phyloP scores from a whole-genome alignment of 345 rosid genomes.

The Brassica rapa region DNA sequence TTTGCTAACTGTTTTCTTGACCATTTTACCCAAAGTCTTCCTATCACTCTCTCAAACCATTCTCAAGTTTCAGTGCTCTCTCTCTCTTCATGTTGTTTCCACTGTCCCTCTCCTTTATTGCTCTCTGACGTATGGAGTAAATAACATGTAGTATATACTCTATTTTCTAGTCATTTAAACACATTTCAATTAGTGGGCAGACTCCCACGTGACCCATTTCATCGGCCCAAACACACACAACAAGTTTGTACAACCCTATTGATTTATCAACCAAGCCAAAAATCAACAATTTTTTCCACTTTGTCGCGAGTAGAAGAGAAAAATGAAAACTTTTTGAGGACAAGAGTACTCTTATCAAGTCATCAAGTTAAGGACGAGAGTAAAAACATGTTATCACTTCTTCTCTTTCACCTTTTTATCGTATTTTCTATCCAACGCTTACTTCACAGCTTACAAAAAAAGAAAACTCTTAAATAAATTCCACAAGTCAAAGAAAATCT shows the following conservation, averaged over 20 bases:
- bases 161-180: background rate
- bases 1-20: slow-evolving; percentile 33
- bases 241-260: background rate
- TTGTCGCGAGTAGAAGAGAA: background rate
- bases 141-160: background rate
- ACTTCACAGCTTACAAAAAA: too few species aligned
- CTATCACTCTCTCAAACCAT: background rate
- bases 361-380: background rate
- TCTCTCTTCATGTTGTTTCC: slow-evolving; percentile 37
- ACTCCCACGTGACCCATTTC: slow-evolving; percentile 1
- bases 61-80: slow-evolving; percentile 54
- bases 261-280: background rate
- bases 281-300: background rate
- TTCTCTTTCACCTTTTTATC: background rate
- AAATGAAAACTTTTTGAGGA: background rate
- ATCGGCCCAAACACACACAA: background rate
- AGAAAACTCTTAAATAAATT: too few species aligned
- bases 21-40: slow-evolving; percentile 27
- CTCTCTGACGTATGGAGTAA: slow-evolving; percentile 4
- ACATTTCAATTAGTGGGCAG: background rate
- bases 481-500: too few species aligned
- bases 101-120: slow-evolving; percentile 27
- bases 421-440: background rate
- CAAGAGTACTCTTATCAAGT: background rate
- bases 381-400: background rate